These are phyloP conservation scores for Amorphotheca resinae DNA, from an alignment of 495 filamentous ascomycete species.

Conservation along the genomic window DNA sequence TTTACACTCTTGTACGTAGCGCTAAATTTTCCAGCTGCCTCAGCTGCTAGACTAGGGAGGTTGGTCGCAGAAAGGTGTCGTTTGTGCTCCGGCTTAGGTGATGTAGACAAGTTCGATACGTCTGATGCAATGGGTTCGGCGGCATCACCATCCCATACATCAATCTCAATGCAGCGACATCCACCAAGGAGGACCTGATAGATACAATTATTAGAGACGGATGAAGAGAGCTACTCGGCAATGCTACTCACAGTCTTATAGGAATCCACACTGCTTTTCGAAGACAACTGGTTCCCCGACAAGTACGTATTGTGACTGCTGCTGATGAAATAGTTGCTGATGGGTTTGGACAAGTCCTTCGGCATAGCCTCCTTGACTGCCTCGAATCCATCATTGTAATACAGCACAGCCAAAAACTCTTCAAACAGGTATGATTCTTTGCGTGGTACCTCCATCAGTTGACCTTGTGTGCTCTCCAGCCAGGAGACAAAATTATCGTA, in stretches of 20 bases:
- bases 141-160: conserved; percentile 83
- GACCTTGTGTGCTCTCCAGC: conserved; percentile 13
- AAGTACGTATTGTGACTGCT: conserved; percentile 95
- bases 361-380: conserved; percentile 2
- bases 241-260: conserved; percentile 64
- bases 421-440: conserved; percentile 20
- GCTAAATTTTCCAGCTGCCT: conserved; percentile 11
- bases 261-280: conserved; percentile 63
- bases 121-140: conserved; percentile 6
- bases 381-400: conserved; percentile 12
- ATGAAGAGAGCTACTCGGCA: background rate
- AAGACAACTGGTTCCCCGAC: conserved; percentile 82
- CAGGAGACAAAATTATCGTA: conserved; percentile 10
- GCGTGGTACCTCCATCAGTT: conserved; percentile 5
- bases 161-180: conserved; percentile 91
- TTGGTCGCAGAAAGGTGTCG: conserved; percentile 14
- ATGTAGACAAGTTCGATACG: conserved; percentile 2
- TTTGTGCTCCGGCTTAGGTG: conserved; percentile 13
- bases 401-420: conserved; percentile 16
- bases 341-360: conserved; percentile 31
- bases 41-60: conserved; percentile 13
- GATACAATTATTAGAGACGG: background rate
- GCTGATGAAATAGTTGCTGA: conserved; percentile 82
- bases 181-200: conserved; percentile 55
- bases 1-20: conserved; percentile 14